phyloP scores from a whole-genome alignment of 345 rosid species.

The Murraya koenigii region DNA sequence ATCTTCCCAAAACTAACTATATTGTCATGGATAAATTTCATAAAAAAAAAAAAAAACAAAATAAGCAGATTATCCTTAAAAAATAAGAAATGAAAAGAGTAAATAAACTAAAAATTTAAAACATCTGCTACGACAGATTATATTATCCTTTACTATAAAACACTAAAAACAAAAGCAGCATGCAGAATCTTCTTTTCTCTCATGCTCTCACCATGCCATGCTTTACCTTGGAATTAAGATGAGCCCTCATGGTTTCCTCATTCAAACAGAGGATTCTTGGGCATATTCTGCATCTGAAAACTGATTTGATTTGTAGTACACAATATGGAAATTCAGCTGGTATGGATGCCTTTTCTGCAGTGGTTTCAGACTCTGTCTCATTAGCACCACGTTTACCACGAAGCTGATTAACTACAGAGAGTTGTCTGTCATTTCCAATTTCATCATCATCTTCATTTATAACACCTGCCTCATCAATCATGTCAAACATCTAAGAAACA shows the following conservation, averaged over 20 bases:
- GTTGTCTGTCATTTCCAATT: conserved; percentile 32
- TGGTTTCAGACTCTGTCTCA: conserved; percentile 14
- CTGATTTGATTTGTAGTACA: conserved; percentile 63
- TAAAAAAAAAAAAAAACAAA: no score
- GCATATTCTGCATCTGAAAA: conserved; percentile 82
- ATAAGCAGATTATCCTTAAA: no score
- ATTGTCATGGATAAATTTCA: neutral
- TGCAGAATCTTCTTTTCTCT: neutral
- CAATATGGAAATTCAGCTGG: conserved; percentile 53
- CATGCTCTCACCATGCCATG: neutral
- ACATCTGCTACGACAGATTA: no score
- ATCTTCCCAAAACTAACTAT: neutral
- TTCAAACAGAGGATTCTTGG: conserved; percentile 68
- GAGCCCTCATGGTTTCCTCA: conserved; percentile 62
- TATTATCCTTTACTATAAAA: neutral
- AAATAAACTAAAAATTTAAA: no score
- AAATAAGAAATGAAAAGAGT: no score
- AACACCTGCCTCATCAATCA: conserved; percentile 27
- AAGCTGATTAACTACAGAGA: conserved; percentile 15
- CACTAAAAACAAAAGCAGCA: neutral
- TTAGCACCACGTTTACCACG: conserved; percentile 13
- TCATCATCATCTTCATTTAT: conserved; percentile 41
- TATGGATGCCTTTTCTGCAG: conserved; percentile 24
- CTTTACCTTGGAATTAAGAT: conserved; percentile 77
- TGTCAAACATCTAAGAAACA: conserved; percentile 14